phyloP scores from a whole-genome alignment of 805 yeast species.

The Metschnikowia peoriensis region DNA sequence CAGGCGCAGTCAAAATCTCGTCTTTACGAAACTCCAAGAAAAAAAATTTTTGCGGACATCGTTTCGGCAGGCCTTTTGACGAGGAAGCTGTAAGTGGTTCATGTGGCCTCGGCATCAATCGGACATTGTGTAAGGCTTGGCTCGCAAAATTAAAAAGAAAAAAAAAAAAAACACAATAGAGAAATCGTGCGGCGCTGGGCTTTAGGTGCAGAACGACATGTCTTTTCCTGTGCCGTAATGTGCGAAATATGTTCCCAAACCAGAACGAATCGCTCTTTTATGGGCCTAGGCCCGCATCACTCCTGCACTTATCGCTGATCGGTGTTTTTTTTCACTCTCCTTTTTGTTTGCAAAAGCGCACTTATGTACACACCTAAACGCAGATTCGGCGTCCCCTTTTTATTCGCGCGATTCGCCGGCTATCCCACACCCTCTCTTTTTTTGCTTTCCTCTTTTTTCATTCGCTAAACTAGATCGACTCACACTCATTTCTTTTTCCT shows the following conservation, averaged over 20 bases:
- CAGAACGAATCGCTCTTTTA: slow-evolving; percentile 4
- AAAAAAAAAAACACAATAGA: background rate
- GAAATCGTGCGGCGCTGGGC: background rate
- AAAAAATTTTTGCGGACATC: too few relatives aligned
- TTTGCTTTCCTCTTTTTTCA: slow-evolving; percentile 1
- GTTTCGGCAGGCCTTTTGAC: too few relatives aligned
- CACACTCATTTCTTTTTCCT: slow-evolving; percentile 6
- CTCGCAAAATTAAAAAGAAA: too few relatives aligned
- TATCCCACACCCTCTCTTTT: background rate
- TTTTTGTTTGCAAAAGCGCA: background rate
- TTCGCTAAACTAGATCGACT: slow-evolving; percentile 6
- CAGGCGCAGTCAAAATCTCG: too few relatives aligned
- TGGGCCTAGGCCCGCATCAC: slow-evolving; percentile 8
- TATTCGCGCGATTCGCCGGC: slow-evolving; percentile 3
- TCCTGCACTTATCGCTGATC: slow-evolving; percentile 1
- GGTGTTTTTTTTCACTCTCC: background rate
- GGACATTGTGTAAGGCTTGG: background rate
- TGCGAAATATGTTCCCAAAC: slow-evolving; percentile 12
- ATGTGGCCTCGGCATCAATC: too few relatives aligned
- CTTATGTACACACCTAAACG: background rate
- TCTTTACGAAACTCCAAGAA: too few relatives aligned
- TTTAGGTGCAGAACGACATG: background rate
- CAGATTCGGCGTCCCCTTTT: slow-evolving; percentile 1
- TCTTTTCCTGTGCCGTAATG: background rate
- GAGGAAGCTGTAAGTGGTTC: too few relatives aligned